Conservation (phyloP, 2,329 filamentous ascomycete genomes). For the Fusarium sp. region DNA sequence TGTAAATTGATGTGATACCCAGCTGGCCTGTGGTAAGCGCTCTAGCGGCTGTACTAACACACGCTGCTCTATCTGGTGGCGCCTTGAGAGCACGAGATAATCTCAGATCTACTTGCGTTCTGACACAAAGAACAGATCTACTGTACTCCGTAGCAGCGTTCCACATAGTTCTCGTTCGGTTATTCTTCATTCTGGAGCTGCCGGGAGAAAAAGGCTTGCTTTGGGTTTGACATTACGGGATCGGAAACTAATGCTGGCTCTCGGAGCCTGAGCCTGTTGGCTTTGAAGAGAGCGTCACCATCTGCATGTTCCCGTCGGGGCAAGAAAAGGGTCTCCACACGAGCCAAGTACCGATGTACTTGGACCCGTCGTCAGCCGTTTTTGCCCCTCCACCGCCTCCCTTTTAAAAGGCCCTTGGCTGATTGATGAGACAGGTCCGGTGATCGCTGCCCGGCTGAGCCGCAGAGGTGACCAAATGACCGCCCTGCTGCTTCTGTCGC, state of each 20-base stretch:
- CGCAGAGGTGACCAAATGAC: constrained; percentile 45
- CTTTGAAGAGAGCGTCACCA: neutral
- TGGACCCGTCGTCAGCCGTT: constrained; percentile 35
- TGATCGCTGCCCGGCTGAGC: constrained; percentile 48
- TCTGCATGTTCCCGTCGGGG: constrained; percentile 1
- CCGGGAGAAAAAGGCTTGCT: too few relatives aligned
- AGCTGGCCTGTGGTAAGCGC: neutral
- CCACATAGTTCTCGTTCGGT: neutral
- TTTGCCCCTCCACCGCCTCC: constrained; percentile 42
- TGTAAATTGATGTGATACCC: neutral
- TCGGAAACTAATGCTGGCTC: neutral
- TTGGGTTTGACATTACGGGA: too few relatives aligned
- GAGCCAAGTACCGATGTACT: constrained; percentile 29
- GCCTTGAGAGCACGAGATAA: neutral
- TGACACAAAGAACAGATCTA: neutral
- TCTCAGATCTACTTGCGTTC: neutral
- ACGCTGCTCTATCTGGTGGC: too few relatives aligned
- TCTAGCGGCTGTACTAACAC: too few relatives aligned
- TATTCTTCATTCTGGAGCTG: neutral
- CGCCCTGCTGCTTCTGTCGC: constrained; percentile 25
- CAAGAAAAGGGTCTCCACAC: constrained; percentile 3
- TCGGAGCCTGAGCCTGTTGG: neutral
- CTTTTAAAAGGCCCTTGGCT: constrained; percentile 21
- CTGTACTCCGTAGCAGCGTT: too few relatives aligned
- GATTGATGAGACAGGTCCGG: constrained; percentile 40